A percentile compares a stretch with the other conserved stretches of the same genome.
Evolutionary conservation across 2,329 filamentous ascomycete species (phyloP).

Genomic region (Diaporthe sp.): DNA sequence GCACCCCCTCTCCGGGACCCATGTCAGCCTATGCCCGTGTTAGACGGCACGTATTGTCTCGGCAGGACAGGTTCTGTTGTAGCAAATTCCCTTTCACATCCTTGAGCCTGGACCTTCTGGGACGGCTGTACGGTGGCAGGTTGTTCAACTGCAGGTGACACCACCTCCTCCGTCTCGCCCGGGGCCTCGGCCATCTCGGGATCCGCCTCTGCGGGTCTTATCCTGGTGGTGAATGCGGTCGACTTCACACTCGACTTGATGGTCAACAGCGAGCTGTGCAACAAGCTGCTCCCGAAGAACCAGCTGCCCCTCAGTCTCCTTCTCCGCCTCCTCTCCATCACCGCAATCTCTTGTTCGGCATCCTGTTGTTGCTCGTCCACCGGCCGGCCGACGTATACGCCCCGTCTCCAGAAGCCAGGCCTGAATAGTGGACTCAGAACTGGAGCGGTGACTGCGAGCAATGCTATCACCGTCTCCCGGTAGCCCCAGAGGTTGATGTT

Average conservation of each 20-base stretch:
- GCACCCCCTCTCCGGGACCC: no score
- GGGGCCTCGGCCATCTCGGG: conserved; percentile 5
- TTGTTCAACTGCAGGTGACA: neutral
- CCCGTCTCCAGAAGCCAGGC: conserved; percentile 2
- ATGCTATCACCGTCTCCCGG: conserved; percentile 39
- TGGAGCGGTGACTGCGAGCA: conserved; percentile 32
- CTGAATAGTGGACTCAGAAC: neutral
- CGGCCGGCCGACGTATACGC: neutral
- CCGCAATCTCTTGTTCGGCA: conserved; percentile 2
- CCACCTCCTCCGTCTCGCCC: neutral
- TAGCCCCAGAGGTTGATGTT: conserved; percentile 45
- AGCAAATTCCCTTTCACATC: neutral
- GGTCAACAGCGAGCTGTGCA: conserved; percentile 8
- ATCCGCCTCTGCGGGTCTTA: conserved; percentile 1
- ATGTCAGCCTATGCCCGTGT: neutral
- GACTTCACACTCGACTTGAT: conserved; percentile 26
- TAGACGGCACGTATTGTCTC: neutral
- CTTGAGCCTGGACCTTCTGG: neutral
- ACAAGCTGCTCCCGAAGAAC: conserved; percentile 11
- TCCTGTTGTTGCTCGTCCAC: conserved; percentile 12
- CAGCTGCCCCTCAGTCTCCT: neutral
- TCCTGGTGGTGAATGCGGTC: neutral
- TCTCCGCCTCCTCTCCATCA: neutral
- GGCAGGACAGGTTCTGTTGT: neutral
- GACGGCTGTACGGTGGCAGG: neutral